Conservation (phyloP, 176 grass and related monocot genomes). For the Ampelocalamus luodianensis region DNA sequence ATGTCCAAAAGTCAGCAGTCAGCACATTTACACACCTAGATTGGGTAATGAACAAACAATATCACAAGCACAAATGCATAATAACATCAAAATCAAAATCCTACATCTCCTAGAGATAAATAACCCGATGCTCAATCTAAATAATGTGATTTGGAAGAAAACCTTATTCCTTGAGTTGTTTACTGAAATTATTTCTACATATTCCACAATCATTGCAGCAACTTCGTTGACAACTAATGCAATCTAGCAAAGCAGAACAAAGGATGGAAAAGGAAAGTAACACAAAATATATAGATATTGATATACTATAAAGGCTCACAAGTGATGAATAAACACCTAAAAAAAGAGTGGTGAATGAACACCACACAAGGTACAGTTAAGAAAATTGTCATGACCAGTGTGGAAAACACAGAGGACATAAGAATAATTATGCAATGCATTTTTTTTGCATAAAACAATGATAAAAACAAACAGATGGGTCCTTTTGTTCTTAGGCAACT, state of each 20-base stretch:
- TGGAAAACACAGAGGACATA: neutral
- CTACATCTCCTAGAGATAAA: neutral
- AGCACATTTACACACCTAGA: neutral
- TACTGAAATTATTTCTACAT: neutral
- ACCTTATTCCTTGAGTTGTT: neutral
- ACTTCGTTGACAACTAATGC: neutral
- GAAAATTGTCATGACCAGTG: neutral
- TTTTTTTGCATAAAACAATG: neutral
- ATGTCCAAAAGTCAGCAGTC: neutral
- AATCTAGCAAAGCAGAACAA: too few species aligned
- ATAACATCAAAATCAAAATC: neutral
- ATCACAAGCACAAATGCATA: neutral
- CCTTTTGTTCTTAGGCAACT: neutral
- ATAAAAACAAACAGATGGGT: neutral
- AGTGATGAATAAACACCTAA: neutral
- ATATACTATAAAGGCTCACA: neutral
- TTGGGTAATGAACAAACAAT: slow-evolving; percentile 6
- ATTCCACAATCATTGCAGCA: neutral
- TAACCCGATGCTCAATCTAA: neutral
- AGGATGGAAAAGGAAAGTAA: too few species aligned
- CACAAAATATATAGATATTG: neutral
- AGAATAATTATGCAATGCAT: neutral
- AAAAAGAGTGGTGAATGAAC: neutral
- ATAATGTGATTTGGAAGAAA: neutral
- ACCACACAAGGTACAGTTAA: neutral